A percentile compares a stretch with the other conserved stretches of the same genome.
Evolutionary conservation across 805 yeast species (phyloP).

Genomic region (Pichia scutulata): DNA sequence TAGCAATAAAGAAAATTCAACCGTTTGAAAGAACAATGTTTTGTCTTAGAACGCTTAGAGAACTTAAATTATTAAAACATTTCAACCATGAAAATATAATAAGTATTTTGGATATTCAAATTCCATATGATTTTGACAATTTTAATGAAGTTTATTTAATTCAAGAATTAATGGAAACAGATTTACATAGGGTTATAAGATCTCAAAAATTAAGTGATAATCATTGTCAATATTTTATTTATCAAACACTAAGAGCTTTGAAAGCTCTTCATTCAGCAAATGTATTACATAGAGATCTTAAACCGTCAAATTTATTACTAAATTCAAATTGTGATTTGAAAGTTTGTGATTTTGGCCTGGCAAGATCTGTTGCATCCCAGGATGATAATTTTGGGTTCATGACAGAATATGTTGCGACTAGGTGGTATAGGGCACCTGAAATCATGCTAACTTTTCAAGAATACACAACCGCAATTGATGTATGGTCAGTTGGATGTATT

Average conservation of each 20-base stretch:
- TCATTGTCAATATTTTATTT: constrained; percentile 88
- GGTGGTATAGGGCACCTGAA: constrained; percentile 98
- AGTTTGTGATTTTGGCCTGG: constrained; percentile 91
- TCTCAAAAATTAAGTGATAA: constrained; percentile 83
- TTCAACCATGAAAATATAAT: constrained; percentile 93
- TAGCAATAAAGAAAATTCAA: constrained; percentile 92
- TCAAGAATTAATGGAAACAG: constrained; percentile 86
- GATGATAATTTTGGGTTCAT: constrained; percentile 70
- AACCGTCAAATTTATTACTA: constrained; percentile 79
- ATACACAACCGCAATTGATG: constrained; percentile 90
- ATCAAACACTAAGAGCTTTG: constrained; percentile 84
- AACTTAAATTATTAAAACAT: constrained; percentile 79
- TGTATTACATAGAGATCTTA: constrained; percentile 86
- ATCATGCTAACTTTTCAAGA: constrained; percentile 92
- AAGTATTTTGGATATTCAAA: constrained; percentile 80
- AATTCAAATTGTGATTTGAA: constrained; percentile 92
- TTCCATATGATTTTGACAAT: constrained; percentile 66
- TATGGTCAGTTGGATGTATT: constrained; percentile 96
- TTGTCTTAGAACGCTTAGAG: constrained; percentile 82
- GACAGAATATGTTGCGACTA: constrained; percentile 96
- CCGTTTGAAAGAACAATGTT: constrained; percentile 88
- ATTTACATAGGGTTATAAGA: constrained; percentile 70
- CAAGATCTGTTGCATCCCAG: constrained; percentile 54
- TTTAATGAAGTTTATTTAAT: constrained; percentile 85
- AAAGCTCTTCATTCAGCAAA: constrained; percentile 92